These are phyloP conservation scores for Phytophthora megakarya DNA, from an alignment of 352 stramenopile species.

Conservation along the genomic window DNA sequence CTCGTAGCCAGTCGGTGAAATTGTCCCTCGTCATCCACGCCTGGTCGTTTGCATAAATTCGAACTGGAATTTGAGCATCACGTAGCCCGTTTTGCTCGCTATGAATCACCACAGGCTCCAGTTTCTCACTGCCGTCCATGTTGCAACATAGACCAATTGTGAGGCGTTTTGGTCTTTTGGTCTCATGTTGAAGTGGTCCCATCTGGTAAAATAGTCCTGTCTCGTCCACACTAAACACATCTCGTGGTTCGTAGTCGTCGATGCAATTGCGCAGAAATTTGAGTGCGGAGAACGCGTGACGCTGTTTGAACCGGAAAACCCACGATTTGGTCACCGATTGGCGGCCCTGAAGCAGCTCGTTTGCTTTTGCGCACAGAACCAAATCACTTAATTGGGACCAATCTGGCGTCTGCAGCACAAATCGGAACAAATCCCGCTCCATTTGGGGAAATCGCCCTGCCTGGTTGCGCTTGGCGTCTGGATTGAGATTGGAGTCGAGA, in stretches of 20 bases:
- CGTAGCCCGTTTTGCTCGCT: slow-evolving; percentile 8
- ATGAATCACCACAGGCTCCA: slow-evolving; percentile 25
- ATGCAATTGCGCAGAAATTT: slow-evolving; percentile 19
- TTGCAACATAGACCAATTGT: slow-evolving; percentile 27
- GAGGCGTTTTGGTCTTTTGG: slow-evolving; percentile 15
- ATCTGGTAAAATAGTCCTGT: slow-evolving; percentile 31
- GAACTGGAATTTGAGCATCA: slow-evolving; percentile 10
- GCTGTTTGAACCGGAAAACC: slow-evolving; percentile 29
- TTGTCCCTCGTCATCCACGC: slow-evolving; percentile 20
- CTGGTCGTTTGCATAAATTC: slow-evolving; percentile 20
- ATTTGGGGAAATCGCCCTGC: slow-evolving; percentile 23
- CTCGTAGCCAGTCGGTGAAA: slow-evolving; percentile 26
- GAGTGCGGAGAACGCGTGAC: slow-evolving; percentile 17
- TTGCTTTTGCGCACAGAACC: slow-evolving; percentile 20
- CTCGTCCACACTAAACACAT: slow-evolving; percentile 30
- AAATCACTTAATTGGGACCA: slow-evolving; percentile 14
- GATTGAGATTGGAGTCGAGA: slow-evolving; percentile 15
- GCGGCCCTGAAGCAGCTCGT: slow-evolving; percentile 15
- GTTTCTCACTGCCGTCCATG: slow-evolving; percentile 29
- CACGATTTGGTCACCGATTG: slow-evolving; percentile 28
- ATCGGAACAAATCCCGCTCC: slow-evolving; percentile 20
- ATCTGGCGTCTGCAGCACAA: slow-evolving; percentile 20
- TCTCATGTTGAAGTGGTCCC: slow-evolving; percentile 11
- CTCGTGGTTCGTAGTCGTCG: slow-evolving; percentile 16
- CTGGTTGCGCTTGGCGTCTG: slow-evolving; percentile 13